phyloP scores from a whole-genome alignment of 2,329 filamentous ascomycete species.

The Taxawa tesnikishii region DNA sequence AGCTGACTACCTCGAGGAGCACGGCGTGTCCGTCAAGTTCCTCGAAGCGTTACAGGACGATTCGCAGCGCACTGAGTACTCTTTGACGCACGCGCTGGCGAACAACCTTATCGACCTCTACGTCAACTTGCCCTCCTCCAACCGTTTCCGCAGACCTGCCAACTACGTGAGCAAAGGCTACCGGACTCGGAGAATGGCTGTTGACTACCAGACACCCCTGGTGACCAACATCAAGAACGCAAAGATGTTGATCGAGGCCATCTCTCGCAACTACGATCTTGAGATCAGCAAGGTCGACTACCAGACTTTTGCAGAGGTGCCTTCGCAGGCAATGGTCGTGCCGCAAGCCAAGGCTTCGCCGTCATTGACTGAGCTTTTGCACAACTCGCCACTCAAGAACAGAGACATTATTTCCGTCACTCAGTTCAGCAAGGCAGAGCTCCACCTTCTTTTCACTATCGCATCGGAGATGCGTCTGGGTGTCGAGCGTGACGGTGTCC shows the following conservation, averaged over 20 bases:
- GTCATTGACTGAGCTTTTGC: constrained; percentile 58
- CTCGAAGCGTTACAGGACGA: constrained; percentile 73
- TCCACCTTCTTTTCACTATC: constrained; percentile 90
- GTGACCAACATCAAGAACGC: constrained; percentile 99
- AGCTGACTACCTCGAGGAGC: constrained; percentile 88
- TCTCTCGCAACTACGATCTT: constrained; percentile 78
- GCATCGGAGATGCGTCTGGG: constrained; percentile 96
- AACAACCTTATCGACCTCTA: constrained; percentile 98
- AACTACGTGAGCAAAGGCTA: constrained; percentile 99
- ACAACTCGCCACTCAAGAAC: constrained; percentile 75
- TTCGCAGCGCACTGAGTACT: constrained; percentile 90
- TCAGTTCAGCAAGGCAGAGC: constrained; percentile 74
- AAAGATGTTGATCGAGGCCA: constrained; percentile 90
- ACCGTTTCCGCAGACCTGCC: constrained; percentile 89
- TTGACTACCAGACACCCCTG: constrained; percentile 91
- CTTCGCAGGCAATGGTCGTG: constrained; percentile 33
- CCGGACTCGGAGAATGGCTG: constrained; percentile 91
- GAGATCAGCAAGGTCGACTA: constrained; percentile 75
- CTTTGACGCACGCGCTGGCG: constrained; percentile 86
- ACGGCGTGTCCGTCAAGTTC: constrained; percentile 85
- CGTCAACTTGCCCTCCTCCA: constrained; percentile 98
- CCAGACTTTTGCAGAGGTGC: constrained; percentile 57
- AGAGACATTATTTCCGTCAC: constrained; percentile 85
- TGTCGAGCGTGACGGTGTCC: constrained; percentile 80
- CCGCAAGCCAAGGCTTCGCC: constrained; percentile 34